phyloP scores from a whole-genome alignment of 1,284 basidiomycete species.

The Ceratobasidium sp. region DNA sequence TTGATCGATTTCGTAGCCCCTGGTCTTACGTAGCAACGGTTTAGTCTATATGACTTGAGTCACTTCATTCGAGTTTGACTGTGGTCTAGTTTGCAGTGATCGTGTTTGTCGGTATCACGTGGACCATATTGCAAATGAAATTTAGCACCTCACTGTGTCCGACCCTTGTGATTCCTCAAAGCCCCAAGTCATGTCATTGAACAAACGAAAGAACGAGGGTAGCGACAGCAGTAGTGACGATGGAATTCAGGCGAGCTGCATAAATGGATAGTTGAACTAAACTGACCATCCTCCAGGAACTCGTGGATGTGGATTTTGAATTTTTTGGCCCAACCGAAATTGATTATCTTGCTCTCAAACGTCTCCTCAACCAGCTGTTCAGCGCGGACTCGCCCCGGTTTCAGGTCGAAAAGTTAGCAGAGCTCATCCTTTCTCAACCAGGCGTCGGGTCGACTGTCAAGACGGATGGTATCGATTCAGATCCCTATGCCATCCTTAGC shows the following conservation, averaged over 20 bases:
- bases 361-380: slow-evolving; percentile 80
- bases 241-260: background rate
- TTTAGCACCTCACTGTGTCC: background rate
- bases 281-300: slow-evolving; percentile 51
- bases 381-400: slow-evolving; percentile 79
- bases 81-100: background rate
- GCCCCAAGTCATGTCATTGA: background rate
- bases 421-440: slow-evolving; percentile 76
- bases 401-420: slow-evolving; percentile 73
- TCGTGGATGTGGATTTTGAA: slow-evolving; percentile 88
- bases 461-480: slow-evolving; percentile 85
- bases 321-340: slow-evolving; percentile 84
- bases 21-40: background rate
- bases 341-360: slow-evolving; percentile 87
- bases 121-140: background rate
- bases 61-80: background rate
- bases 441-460: slow-evolving; percentile 89
- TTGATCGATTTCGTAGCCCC: no score
- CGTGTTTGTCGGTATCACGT: background rate
- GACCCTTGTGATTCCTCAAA: background rate
- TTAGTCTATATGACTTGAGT: background rate
- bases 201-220: slow-evolving; percentile 25
- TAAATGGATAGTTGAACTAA: background rate
- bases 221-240: slow-evolving; percentile 10
- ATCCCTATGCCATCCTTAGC: slow-evolving; percentile 85